Evolutionary conservation across 2,329 filamentous ascomycete genomes (phyloP), one percentile per base, ranked within the genome.

Genomic region (Tolypocladium sp.): DNA sequence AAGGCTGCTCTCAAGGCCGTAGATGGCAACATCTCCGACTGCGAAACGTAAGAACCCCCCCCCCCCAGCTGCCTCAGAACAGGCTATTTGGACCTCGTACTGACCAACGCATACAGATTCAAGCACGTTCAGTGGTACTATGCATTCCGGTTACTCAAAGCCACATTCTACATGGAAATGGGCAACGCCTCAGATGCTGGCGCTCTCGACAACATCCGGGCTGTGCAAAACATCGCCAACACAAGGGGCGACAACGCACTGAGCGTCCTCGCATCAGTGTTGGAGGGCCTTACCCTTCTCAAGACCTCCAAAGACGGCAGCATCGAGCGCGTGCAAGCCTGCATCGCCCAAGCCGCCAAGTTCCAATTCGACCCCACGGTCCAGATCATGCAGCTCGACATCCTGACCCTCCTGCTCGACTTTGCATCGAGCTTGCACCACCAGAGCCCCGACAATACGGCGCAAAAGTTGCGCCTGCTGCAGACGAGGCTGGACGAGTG

Each of bases 121-220:
- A 84, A 86, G 68, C 86, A 89, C 65, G 76, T 81, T 10, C 82
- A 85, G 56, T 93, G 90, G 90, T 80, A 87, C 20, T 93, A 92
- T 68, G 87, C 87, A 0, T 89, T 92, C 66, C 85, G 89, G 9
- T 85, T 93, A 53, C 74, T 92, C 17, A 89, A 90, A 63, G 84
- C 87, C 0, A 84, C 87, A 0, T 81, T 92, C 53, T 83, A 88
- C 60, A 74, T 91, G 56, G 82, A 89, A 64, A 78, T 80, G 54
- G 78, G 81, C 5, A 82, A 77, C 51, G 78, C 81, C 12, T 79
- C 83, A 15, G 90, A 92, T 60, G 77, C 79, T 1, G 78, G 84
- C 55, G 80, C 86, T 0, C 73, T 91, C 3, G 86, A 90, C 25
- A 88, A 91, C 63, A 76, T 92, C n/a, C 82, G 83, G 57, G 79